These are phyloP conservation scores for Leersia perrieri DNA, from an alignment of 176 grass and related monocot species.

Conservation along the genomic window DNA sequence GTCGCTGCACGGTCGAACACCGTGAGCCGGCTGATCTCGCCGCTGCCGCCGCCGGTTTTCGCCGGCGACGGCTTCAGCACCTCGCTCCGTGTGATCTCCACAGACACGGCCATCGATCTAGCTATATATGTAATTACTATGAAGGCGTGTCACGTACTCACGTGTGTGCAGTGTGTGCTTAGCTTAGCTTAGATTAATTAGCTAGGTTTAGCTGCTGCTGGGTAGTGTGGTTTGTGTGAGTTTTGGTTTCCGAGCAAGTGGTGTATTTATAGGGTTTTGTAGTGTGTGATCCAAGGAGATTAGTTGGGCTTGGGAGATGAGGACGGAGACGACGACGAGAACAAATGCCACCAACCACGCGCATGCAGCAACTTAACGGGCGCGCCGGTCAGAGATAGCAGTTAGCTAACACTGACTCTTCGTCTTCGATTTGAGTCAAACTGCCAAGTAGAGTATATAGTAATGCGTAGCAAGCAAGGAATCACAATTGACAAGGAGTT, in stretches of 20 bases:
- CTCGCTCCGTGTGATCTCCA: background rate
- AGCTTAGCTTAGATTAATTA: background rate
- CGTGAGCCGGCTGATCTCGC: slow-evolving; percentile 2
- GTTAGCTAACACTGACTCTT: no score
- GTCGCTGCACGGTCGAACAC: slow-evolving; percentile 39
- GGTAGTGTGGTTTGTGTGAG: background rate
- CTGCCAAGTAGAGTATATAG: no score
- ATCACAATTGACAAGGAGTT: no score
- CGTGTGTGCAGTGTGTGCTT: no score
- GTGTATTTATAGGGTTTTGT: background rate
- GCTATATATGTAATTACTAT: background rate
- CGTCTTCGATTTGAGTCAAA: no score
- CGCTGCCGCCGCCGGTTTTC: background rate
- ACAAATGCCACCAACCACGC: background rate
- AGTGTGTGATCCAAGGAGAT: background rate
- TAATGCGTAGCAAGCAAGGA: no score
- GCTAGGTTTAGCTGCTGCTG: background rate
- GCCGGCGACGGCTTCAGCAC: background rate
- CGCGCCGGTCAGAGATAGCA: background rate
- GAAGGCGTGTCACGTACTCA: no score
- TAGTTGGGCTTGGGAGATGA: background rate
- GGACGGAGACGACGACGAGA: background rate
- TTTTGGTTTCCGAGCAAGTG: background rate
- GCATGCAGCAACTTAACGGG: no score
- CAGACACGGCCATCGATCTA: background rate